phyloP scores from a whole-genome alignment of 2,329 filamentous ascomycete species.

The Pseudogymnoascus sp. region DNA sequence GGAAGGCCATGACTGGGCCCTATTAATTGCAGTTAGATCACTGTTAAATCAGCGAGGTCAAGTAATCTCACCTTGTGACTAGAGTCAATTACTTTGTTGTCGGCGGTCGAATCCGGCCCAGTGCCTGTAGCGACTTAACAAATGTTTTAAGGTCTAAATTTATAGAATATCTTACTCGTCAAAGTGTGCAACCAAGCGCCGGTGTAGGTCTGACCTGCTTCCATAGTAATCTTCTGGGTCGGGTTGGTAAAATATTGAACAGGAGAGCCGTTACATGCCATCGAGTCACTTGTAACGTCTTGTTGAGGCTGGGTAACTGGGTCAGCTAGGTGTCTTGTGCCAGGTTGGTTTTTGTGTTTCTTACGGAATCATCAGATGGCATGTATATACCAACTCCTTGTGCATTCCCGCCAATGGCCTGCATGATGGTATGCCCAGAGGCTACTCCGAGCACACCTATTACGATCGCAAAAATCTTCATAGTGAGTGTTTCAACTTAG shows the following conservation, averaged over 20 bases:
- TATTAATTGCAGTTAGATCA: constrained; percentile 36
- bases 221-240: not conserved
- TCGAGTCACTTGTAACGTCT: not conserved
- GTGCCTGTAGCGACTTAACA: not conserved
- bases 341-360: not conserved
- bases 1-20: constrained; percentile 46
- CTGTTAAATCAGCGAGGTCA: not conserved
- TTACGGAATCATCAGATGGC: not conserved
- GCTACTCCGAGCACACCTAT: not conserved
- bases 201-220: not conserved
- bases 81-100: not conserved
- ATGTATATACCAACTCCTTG: not conserved
- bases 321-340: not conserved
- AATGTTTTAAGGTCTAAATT: not conserved
- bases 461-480: not conserved
- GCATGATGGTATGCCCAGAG: not conserved
- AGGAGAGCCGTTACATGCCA: not conserved
- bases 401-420: not conserved
- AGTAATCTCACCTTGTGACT: not conserved
- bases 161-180: not conserved
- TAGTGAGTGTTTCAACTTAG: not conserved
- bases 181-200: not conserved
- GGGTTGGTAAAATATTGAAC: not conserved
- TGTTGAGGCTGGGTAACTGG: not conserved
- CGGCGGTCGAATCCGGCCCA: not conserved